phyloP scores from a whole-genome alignment of 441 rosid species.

The Brassica balearica region DNA sequence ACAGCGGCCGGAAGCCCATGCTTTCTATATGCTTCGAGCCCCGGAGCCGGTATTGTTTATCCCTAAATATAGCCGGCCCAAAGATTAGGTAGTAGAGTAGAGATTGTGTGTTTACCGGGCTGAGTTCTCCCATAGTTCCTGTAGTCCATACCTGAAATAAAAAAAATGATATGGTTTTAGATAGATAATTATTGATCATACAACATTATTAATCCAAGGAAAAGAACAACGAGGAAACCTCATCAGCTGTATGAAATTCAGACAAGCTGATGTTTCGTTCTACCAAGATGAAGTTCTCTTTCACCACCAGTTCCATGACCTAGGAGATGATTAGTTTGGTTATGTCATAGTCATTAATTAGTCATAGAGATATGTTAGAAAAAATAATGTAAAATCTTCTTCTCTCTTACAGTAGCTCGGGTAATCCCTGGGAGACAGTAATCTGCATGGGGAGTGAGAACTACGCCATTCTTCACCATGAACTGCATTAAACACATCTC shows the following conservation, averaged over 20 bases:
- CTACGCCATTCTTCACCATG: conserved; percentile 82
- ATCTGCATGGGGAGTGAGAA: conserved; percentile 87
- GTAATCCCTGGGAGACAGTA: conserved; percentile 96
- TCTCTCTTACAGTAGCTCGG: conserved; percentile 75
- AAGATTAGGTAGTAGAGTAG: background rate
- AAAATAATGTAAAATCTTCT: conserved; percentile 16
- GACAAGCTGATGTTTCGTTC: conserved; percentile 83
- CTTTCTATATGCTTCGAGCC: background rate
- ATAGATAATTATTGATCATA: background rate
- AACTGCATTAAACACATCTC: conserved; percentile 53
- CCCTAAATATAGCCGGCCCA: background rate
- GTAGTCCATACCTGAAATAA: conserved; percentile 87
- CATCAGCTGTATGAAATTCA: conserved; percentile 87
- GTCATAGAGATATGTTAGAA: background rate
- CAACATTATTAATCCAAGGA: background rate
- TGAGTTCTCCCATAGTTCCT: conserved; percentile 92
- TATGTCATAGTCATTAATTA: background rate
- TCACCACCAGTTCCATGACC: conserved; percentile 83
- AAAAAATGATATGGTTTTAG: background rate
- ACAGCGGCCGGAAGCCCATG: background rate
- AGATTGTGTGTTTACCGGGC: conserved; percentile 55
- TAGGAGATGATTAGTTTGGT: conserved; percentile 27
- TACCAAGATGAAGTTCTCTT: conserved; percentile 68
- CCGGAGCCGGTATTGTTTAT: no score
- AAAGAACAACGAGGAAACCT: conserved; percentile 52